Conservation (phyloP, 225 moss, liverwort and hornwort species). For the Bryum argenteum region DNA sequence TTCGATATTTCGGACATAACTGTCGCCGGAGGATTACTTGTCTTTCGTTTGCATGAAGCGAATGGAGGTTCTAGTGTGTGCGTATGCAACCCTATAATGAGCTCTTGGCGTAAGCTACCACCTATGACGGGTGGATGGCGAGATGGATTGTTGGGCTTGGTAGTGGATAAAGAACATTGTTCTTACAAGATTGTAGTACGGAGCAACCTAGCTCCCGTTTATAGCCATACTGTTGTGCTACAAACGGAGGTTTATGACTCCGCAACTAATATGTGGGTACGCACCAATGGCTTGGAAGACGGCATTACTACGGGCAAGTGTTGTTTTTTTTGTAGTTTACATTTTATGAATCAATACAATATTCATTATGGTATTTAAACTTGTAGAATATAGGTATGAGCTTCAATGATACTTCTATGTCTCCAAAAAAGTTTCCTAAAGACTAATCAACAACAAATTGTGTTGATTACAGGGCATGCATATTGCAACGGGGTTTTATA, state of each 20-base stretch:
- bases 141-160: slow-evolving; percentile 48
- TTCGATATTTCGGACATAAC: slow-evolving; percentile 55
- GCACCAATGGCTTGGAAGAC: slow-evolving; percentile 43
- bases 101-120: slow-evolving; percentile 55
- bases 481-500: slow-evolving; percentile 56
- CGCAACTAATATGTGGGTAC: slow-evolving; percentile 39
- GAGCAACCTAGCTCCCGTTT: slow-evolving; percentile 42
- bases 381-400: too few species aligned
- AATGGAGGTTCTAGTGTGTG: slow-evolving; percentile 40
- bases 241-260: slow-evolving; percentile 57
- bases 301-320: slow-evolving; percentile 41
- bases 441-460: too few species aligned
- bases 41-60: slow-evolving; percentile 47
- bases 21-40: slow-evolving; percentile 44
- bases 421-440: too few species aligned
- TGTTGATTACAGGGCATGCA: slow-evolving; percentile 22
- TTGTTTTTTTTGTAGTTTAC: background rate
- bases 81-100: slow-evolving; percentile 57
- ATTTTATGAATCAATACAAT: slow-evolving; percentile 28
- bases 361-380: too few species aligned
- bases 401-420: too few species aligned
- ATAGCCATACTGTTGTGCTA: slow-evolving; percentile 20
- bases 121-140: slow-evolving; percentile 56
- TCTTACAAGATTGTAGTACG: slow-evolving; percentile 53
- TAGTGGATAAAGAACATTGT: slow-evolving; percentile 35